A percentile compares a stretch with the other conserved stretches of the same genome.
These are phyloP conservation scores for Striga hermonthica DNA, from an alignment of 305 asterid genomes.

Conservation along the genomic window DNA sequence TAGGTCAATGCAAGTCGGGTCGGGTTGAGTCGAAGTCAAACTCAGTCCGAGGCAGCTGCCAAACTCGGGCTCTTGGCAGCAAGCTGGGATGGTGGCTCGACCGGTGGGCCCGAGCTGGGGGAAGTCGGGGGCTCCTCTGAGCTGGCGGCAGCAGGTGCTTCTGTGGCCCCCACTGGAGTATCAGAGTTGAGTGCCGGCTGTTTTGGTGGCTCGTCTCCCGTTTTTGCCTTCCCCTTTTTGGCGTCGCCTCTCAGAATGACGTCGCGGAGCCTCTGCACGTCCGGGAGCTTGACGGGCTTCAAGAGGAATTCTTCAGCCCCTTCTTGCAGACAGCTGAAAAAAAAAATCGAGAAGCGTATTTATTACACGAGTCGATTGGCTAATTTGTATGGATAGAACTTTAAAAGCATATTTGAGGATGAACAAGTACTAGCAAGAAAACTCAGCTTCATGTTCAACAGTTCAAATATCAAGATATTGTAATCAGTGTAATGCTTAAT, in stretches of 20 bases:
- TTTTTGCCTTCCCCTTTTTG: conserved; percentile 40
- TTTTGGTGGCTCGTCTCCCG: conserved; percentile 27
- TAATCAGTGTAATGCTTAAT: no score
- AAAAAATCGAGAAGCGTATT: no score
- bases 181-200: background rate
- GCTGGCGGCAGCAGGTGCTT: no score
- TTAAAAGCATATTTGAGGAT: no score
- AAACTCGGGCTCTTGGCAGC: conserved; percentile 38
- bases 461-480: no score
- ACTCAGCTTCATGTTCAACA: no score
- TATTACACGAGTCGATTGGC: no score
- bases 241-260: conserved; percentile 47
- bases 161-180: background rate
- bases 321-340: conserved; percentile 70
- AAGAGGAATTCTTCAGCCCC: conserved; percentile 86
- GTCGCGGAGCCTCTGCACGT: conserved; percentile 66
- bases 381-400: no score
- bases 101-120: background rate
- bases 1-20: background rate
- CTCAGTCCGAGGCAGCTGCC: conserved; percentile 13
- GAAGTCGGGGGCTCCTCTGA: no score
- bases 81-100: conserved; percentile 21
- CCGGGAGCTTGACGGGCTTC: conserved; percentile 81
- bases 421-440: no score
- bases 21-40: background rate